These are phyloP conservation scores for Kurtzmaniella cleridarum DNA, from an alignment of 805 yeast species.

Conservation along the genomic window DNA sequence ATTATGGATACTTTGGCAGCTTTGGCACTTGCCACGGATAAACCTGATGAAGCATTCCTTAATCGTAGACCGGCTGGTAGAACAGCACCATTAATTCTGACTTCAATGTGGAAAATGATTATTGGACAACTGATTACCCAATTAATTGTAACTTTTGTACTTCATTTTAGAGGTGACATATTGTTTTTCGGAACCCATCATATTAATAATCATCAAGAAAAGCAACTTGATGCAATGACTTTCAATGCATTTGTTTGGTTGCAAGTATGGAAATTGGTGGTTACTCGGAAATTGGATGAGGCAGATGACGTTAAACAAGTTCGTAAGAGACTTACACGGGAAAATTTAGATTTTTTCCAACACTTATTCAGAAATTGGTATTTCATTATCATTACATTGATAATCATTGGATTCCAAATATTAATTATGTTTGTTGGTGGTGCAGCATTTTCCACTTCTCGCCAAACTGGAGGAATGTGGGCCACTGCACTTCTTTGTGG, in stretches of 20 bases:
- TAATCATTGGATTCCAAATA: slow-evolving; percentile 82
- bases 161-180: slow-evolving; percentile 72
- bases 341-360: slow-evolving; percentile 76
- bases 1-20: slow-evolving; percentile 99
- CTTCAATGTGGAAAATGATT: slow-evolving; percentile 98
- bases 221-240: slow-evolving; percentile 74
- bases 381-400: slow-evolving; percentile 62
- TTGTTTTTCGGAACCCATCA: slow-evolving; percentile 46
- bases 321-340: slow-evolving; percentile 51
- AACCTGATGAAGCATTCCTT: slow-evolving; percentile 79
- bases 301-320: slow-evolving; percentile 61
- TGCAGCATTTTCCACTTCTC: slow-evolving; percentile 78
- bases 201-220: slow-evolving; percentile 40
- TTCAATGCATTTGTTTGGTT: slow-evolving; percentile 97
- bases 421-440: slow-evolving; percentile 97
- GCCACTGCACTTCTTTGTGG: slow-evolving; percentile 83
- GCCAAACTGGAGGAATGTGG: slow-evolving; percentile 87
- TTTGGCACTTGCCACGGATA: slow-evolving; percentile 93
- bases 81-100: slow-evolving; percentile 69
- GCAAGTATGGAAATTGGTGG: slow-evolving; percentile 90
- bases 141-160: slow-evolving; percentile 67
- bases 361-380: slow-evolving; percentile 80
- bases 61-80: slow-evolving; percentile 83
- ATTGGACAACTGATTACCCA: slow-evolving; percentile 80
- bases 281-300: slow-evolving; percentile 86